A percentile compares a stretch with the other conserved stretches of the same genome.
Evolutionary conservation across 1,284 basidiomycete species (phyloP).

Genomic region (Naganishia cerealis): DNA sequence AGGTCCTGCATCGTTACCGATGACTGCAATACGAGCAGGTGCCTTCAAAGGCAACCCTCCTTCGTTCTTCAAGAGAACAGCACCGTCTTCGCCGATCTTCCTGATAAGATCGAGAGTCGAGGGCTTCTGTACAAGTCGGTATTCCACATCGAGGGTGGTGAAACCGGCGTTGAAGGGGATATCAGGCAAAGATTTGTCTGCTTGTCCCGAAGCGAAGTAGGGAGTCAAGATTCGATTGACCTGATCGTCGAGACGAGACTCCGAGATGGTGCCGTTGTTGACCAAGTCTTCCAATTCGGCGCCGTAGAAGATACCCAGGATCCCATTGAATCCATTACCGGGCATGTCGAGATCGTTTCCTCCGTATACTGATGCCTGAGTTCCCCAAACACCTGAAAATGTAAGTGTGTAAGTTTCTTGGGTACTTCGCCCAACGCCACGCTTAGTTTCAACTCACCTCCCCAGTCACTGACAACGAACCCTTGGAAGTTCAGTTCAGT

Average conservation of each 20-base stretch:
- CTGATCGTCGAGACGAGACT: constrained; percentile 59
- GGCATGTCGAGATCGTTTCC: constrained; percentile 58
- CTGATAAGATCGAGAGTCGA: constrained; percentile 38
- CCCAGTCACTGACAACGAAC: constrained; percentile 52
- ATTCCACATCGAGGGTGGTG: constrained; percentile 51
- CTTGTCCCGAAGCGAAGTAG: constrained; percentile 65
- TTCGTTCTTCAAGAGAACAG: constrained; percentile 34
- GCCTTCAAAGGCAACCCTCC: constrained; percentile 24
- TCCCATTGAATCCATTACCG: constrained; percentile 44
- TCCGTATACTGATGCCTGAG: constrained; percentile 51
- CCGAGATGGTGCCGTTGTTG: constrained; percentile 66
- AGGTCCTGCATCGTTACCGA: constrained; percentile 32
- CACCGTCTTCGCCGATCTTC: constrained; percentile 40
- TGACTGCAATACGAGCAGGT: constrained; percentile 40
- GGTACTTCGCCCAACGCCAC: neutral
- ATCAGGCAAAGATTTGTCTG: constrained; percentile 56
- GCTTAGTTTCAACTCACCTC: constrained; percentile 13
- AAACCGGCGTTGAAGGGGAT: constrained; percentile 47
- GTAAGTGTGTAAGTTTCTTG: constrained; percentile 37
- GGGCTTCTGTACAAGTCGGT: constrained; percentile 38
- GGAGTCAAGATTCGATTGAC: constrained; percentile 59
- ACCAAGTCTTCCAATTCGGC: constrained; percentile 62
- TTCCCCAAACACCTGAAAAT: constrained; percentile 50
- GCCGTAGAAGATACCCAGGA: constrained; percentile 39
- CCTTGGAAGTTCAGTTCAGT: constrained; percentile 63